phyloP scores from a whole-genome alignment of 2,329 filamentous ascomycete genomes.

The Fusarium sarcochroum region DNA sequence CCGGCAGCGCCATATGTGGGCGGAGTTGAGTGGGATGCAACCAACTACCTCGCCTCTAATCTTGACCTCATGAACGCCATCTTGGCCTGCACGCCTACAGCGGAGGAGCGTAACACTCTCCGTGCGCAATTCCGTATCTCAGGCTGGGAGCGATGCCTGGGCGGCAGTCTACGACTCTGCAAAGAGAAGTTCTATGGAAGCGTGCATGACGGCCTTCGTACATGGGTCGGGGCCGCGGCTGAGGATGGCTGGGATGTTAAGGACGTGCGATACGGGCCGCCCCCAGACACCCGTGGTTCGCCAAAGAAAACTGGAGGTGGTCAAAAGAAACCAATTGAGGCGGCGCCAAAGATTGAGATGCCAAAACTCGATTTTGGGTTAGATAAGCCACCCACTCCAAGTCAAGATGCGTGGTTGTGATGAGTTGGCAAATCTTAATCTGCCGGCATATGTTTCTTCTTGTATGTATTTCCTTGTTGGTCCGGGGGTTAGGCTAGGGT shows the following conservation, averaged over 20 bases:
- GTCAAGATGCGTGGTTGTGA: conserved; percentile 53
- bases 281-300: conserved; percentile 50
- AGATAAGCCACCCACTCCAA: conserved; percentile 50
- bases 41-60: conserved; percentile 94
- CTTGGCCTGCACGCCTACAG: conserved; percentile 81
- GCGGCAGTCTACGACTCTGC: conserved; percentile 86
- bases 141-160: conserved; percentile 93
- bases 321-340: conserved; percentile 66
- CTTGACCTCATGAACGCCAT: conserved; percentile 94
- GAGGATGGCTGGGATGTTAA: conserved; percentile 91
- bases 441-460: conserved; percentile 41
- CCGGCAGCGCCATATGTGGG: conserved; percentile 96
- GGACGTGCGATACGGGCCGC: conserved; percentile 82
- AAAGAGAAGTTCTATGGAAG: conserved; percentile 98
- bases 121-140: conserved; percentile 84
- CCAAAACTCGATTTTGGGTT: conserved; percentile 67
- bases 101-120: conserved; percentile 79
- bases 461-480: conserved; percentile 44
- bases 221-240: conserved; percentile 88
- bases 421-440: conserved; percentile 24
- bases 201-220: conserved; percentile 89
- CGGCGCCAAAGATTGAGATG: conserved; percentile 73
- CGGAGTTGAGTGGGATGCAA: conserved; percentile 98
- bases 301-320: conserved; percentile 53
- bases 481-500: conserved; percentile 42